phyloP scores from a whole-genome alignment of 352 stramenopile genomes.

The Pythium sukuiense region DNA sequence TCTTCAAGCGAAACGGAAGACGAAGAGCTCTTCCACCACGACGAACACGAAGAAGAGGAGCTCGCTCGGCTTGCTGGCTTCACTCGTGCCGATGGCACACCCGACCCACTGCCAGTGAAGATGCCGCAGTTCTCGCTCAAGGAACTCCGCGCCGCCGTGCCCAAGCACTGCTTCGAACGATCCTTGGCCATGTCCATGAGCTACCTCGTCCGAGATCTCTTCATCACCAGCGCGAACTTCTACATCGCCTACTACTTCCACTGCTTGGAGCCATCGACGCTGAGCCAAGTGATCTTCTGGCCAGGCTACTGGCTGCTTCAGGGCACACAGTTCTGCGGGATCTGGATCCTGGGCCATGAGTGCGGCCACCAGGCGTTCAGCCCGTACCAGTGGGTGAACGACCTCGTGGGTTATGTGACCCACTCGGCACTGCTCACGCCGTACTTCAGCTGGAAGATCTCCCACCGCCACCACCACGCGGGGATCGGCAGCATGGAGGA shows the following conservation, averaged over 20 bases:
- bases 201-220: slow-evolving; percentile 91
- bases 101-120: slow-evolving; percentile 79
- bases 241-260: slow-evolving; percentile 85
- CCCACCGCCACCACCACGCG: slow-evolving; percentile 95
- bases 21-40: too few relatives aligned
- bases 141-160: slow-evolving; percentile 89
- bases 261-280: slow-evolving; percentile 43
- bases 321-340: slow-evolving; percentile 95
- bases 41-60: too few relatives aligned
- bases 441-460: slow-evolving; percentile 98
- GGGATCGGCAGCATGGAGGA: slow-evolving; percentile 94
- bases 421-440: slow-evolving; percentile 97
- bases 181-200: slow-evolving; percentile 90
- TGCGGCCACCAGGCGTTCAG: slow-evolving; percentile 87
- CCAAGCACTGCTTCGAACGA: slow-evolving; percentile 96
- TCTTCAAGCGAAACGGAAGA: too few relatives aligned
- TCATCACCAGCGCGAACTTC: slow-evolving; percentile 87
- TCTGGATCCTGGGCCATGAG: slow-evolving; percentile 91
- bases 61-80: slow-evolving; percentile 40
- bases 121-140: slow-evolving; percentile 87
- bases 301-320: slow-evolving; percentile 96
- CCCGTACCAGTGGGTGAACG: slow-evolving; percentile 93
- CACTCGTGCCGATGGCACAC: slow-evolving; percentile 67
- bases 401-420: slow-evolving; percentile 94
- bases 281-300: slow-evolving; percentile 59